phyloP scores from a whole-genome alignment of 768 basidiomycete genomes.

The Phlegmacium glaucopus region DNA sequence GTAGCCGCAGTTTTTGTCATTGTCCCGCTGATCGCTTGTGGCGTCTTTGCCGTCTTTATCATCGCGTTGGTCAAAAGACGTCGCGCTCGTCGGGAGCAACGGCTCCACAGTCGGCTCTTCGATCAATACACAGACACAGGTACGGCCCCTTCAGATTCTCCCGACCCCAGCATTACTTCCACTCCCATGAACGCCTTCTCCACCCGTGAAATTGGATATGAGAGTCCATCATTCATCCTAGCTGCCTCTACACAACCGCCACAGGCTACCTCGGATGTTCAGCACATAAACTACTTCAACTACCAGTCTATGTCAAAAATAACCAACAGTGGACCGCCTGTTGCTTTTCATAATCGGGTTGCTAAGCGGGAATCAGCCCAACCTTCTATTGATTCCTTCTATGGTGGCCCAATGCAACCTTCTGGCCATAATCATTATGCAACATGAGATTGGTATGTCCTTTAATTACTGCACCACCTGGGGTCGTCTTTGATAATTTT shows the following conservation, averaged over 20 bases:
- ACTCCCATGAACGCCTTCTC: conserved; percentile 28
- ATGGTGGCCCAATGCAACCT: conserved; percentile 24
- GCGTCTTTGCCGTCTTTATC: conserved; percentile 18
- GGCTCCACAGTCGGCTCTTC: conserved; percentile 23
- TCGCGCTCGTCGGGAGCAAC: conserved; percentile 15
- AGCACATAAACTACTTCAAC: conserved; percentile 12
- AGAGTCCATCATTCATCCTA: conserved; percentile 11
- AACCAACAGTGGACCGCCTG: conserved; percentile 10
- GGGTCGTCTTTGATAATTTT: not conserved
- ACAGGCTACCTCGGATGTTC: conserved; percentile 5
- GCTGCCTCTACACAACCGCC: conserved; percentile 5
- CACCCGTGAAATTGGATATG: conserved; percentile 11
- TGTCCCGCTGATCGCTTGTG: conserved; percentile 25
- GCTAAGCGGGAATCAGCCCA: conserved; percentile 23
- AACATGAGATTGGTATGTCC: too few relatives aligned
- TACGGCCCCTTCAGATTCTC: conserved; percentile 13
- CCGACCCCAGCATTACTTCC: conserved; percentile 23
- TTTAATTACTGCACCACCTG: too few relatives aligned
- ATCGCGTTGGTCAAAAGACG: conserved; percentile 22
- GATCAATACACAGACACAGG: conserved; percentile 20
- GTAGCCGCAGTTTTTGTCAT: conserved; percentile 34
- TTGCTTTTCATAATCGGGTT: conserved; percentile 11
- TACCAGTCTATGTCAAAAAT: conserved; percentile 15
- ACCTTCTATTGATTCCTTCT: conserved; percentile 40
- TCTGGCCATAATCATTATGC: not conserved